Percentiles rank a stretch among this genome's conserved stretches.
phyloP scores from a whole-genome alignment of 768 basidiomycete species.

The Sistotremastrum niveocremeum region DNA sequence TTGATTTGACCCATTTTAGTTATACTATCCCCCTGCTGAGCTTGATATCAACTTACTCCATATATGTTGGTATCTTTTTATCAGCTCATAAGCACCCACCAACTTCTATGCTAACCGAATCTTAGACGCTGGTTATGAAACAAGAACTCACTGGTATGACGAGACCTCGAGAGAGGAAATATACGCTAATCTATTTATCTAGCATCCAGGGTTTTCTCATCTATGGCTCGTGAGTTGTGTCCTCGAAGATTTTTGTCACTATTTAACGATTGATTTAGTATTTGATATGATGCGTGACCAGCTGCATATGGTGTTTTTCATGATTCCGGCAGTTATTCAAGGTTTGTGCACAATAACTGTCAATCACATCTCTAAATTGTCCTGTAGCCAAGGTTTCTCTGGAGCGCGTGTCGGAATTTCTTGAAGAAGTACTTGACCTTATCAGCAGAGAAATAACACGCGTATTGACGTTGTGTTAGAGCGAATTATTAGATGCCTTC shows the following conservation, averaged over 20 bases:
- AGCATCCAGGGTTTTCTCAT: conserved; percentile 26
- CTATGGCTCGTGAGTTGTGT: conserved; percentile 17
- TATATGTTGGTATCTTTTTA: conserved; percentile 30
- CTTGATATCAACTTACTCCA: conserved; percentile 51
- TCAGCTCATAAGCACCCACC: not conserved
- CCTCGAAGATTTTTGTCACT: conserved; percentile 24
- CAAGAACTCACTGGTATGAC: conserved; percentile 18
- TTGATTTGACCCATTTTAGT: conserved; percentile 18
- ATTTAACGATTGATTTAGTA: conserved; percentile 31
- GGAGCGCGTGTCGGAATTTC: conserved; percentile 25
- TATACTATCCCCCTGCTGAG: conserved; percentile 46
- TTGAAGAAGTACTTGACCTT: conserved; percentile 13
- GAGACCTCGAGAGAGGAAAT: conserved; percentile 1
- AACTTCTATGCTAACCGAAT: not conserved
- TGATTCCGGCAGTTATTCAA: conserved; percentile 16
- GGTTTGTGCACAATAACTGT: conserved; percentile 10
- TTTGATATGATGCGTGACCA: conserved; percentile 49
- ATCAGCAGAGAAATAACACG: too few species aligned
- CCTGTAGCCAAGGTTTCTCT: conserved; percentile 27
- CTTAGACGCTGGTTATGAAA: conserved; percentile 24
- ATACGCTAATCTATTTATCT: not conserved
- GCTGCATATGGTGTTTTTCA: conserved; percentile 23
- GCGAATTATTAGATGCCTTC: conserved; percentile 20
- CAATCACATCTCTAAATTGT: conserved; percentile 37
- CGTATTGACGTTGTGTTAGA: conserved; percentile 9